Conservation (phyloP, 345 rosid species). For the Viola odorata region DNA sequence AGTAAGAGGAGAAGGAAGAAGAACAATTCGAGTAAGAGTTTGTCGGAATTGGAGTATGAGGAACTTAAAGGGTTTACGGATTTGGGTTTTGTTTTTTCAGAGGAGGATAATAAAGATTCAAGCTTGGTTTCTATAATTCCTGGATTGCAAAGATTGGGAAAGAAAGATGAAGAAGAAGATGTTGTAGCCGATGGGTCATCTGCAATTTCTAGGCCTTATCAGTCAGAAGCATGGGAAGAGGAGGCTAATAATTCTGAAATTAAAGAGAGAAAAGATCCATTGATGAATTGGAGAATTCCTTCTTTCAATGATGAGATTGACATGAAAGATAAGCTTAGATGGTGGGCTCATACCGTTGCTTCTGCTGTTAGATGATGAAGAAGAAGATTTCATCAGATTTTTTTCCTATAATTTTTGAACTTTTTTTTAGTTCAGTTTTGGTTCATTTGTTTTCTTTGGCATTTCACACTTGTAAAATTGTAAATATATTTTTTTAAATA, state of each 20-base stretch:
- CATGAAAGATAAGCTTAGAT: conserved; percentile 54
- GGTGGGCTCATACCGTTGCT: conserved; percentile 84
- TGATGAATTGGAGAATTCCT: conserved; percentile 61
- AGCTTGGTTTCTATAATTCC: conserved; percentile 70
- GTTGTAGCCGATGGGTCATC: conserved; percentile 6
- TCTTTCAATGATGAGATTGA: conserved; percentile 40
- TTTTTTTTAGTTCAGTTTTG: no score
- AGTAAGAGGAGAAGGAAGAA: conserved; percentile 22
- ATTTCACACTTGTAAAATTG: no score
- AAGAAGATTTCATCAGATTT: no score
- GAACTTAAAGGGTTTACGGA: conserved; percentile 88
- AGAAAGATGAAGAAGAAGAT: conserved; percentile 22
- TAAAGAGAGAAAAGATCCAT: conserved; percentile 30
- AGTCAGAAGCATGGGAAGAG: conserved; percentile 79
- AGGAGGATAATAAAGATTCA: conserved; percentile 55
- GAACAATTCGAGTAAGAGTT: conserved; percentile 42
- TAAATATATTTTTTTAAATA: no score
- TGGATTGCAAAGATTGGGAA: conserved; percentile 55
- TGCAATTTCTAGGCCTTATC: conserved; percentile 55
- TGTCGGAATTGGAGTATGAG: conserved; percentile 63
- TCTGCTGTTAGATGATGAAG: conserved; percentile 39
- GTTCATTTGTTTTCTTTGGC: no score
- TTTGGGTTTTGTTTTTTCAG: conserved; percentile 81
- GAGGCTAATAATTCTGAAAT: conserved; percentile 18
- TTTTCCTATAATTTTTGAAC: no score